phyloP scores from a whole-genome alignment of 140 eudicot species.

The Ambrosia hybrid region DNA sequence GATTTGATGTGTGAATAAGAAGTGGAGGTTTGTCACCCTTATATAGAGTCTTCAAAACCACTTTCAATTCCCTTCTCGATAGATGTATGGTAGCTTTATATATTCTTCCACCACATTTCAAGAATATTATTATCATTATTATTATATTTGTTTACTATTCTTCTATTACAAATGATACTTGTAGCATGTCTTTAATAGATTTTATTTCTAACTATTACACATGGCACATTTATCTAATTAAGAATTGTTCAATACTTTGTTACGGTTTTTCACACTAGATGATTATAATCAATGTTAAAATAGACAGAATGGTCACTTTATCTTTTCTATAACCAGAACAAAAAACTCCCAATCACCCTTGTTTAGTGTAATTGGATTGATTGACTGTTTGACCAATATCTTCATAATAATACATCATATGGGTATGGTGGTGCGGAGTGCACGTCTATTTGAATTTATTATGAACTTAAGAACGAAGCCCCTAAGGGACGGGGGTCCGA shows the following conservation, averaged over 20 bases:
- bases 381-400: too few relatives aligned
- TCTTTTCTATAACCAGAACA: neutral
- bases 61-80: slow-evolving; percentile 16
- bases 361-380: too few relatives aligned
- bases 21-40: slow-evolving; percentile 21
- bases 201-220: too few relatives aligned
- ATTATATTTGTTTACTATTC: neutral
- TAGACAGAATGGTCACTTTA: neutral
- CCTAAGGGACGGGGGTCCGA: too few relatives aligned
- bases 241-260: neutral
- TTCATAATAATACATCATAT: too few relatives aligned
- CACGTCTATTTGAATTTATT: too few relatives aligned
- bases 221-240: too few relatives aligned
- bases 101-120: neutral
- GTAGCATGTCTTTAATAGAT: neutral
- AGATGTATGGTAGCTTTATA: slow-evolving; percentile 5
- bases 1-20: slow-evolving; percentile 24
- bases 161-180: neutral
- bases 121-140: slow-evolving; percentile 2
- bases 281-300: neutral
- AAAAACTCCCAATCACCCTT: too few relatives aligned
- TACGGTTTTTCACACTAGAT: neutral
- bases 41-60: slow-evolving; percentile 20
- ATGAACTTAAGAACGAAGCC: too few relatives aligned
- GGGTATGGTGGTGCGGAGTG: too few relatives aligned